phyloP scores from a whole-genome alignment of 352 stramenopile genomes.

The Phytophthora constricta region DNA sequence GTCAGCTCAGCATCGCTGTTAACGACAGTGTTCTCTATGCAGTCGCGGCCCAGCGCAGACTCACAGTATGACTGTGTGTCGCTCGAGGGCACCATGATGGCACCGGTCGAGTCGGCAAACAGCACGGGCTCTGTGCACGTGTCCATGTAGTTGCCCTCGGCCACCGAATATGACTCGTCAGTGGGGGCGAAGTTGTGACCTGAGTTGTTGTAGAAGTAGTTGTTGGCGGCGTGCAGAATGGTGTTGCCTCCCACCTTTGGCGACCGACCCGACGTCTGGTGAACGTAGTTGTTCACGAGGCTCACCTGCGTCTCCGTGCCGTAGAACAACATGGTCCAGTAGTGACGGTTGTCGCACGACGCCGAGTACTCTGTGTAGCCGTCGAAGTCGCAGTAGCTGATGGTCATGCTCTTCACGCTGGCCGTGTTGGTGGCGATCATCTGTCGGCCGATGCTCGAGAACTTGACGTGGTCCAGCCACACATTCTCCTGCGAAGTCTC shows the following conservation, averaged over 20 bases:
- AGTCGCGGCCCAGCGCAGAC: conserved; percentile 23
- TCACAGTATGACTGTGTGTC: conserved; percentile 21
- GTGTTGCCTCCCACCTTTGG: conserved; percentile 34
- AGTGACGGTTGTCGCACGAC: conserved; percentile 50
- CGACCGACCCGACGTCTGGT: conserved; percentile 33
- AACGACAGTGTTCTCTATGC: conserved; percentile 27
- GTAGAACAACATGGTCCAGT: conserved; percentile 57
- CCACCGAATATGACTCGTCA: conserved; percentile 27
- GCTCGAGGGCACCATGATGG: conserved; percentile 24
- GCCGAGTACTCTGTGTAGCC: conserved; percentile 41
- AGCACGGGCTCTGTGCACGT: conserved; percentile 32
- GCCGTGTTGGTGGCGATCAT: conserved; percentile 44
- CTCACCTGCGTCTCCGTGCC: conserved; percentile 44
- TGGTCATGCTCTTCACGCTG: conserved; percentile 42
- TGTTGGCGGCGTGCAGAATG: conserved; percentile 33
- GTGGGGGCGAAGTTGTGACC: conserved; percentile 26
- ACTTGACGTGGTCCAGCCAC: conserved; percentile 25
- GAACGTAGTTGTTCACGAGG: conserved; percentile 29
- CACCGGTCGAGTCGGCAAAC: conserved; percentile 16
- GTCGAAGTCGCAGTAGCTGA: conserved; percentile 58
- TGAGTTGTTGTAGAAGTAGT: conserved; percentile 36
- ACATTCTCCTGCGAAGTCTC: conserved; percentile 23
- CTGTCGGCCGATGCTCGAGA: conserved; percentile 34
- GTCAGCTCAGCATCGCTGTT: conserved; percentile 29
- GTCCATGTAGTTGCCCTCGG: conserved; percentile 40